Base-by-base conservation (phyloP, 2,329 filamentous ascomycete genomes). In the Penicillium crustosum region DNA sequence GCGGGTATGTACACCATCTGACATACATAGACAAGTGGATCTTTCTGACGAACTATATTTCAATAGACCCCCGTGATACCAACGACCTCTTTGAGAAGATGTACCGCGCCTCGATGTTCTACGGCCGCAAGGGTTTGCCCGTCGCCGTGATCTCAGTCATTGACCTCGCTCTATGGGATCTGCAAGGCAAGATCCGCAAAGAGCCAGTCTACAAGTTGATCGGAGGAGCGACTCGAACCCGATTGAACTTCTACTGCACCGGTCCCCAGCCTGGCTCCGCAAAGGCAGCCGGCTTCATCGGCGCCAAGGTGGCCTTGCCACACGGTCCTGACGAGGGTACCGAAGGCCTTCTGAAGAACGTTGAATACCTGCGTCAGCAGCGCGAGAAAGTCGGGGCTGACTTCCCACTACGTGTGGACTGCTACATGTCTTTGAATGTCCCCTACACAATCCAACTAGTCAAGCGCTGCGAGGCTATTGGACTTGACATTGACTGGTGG, bases 51-150 rank as follows among this genome's bases (percentile, higher is more conserved):
- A n/a, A 21, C 2, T 29, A 7, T 15, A 15, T 38, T 13, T 4
- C 15, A 13, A 43, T 62, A 85, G 93, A 97, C 74, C 92, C 92
- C 12, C 84, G 93, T 67, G 91, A 97, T 72, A 95, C 91, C 53
- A 96, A 96, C 77, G 84, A 93, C 62, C 81, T 97, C 31, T 97
- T 95, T 73, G 93, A 97, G 80, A 91, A 95, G 75, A 96, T 97
- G 93, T 97, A 96, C 81, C 87, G 92, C 59, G 90, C 84, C 2
- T 95, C 91, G 66, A 95, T 96, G 90, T 97, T 96, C 81, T 97
- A 97, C 72, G 93, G 93, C 61, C 88, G 93, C 65, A 97, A 97
- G 76, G 93, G 93, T 47, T 85, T 97, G 2, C 89, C 93, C 2
- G 85, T 93, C 12, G 93, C 93, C 53, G 89, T 95, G 70, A 97